Percentiles rank a stretch among this genome's conserved stretches.
Conservation (phyloP, 139 green algal species). For the Raphidocelis subcapitata region DNA sequence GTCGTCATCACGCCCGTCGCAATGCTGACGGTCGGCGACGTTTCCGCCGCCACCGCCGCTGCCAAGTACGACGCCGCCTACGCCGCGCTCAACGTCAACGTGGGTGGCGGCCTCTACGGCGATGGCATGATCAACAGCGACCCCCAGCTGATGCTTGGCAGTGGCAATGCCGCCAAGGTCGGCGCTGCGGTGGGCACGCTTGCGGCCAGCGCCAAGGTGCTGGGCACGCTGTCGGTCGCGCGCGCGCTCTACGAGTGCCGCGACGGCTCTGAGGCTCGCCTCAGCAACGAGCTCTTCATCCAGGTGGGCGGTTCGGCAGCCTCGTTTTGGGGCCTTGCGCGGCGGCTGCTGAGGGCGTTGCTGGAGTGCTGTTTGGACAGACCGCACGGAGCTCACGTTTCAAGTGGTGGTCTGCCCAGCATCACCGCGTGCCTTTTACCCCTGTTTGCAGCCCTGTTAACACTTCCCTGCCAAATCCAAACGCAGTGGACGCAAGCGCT, state of each 20-base stretch:
- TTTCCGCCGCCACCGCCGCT: background rate
- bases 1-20: conserved; percentile 8
- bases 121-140: conserved; percentile 25
- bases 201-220: background rate
- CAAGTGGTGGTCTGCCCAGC: too few species aligned
- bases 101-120: background rate
- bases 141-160: conserved; percentile 3
- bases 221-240: conserved; percentile 6
- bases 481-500: background rate
- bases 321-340: too few species aligned
- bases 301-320: background rate
- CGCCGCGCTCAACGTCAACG: background rate
- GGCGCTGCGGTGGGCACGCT: background rate
- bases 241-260: conserved; percentile 19
- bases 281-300: conserved; percentile 12
- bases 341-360: too few species aligned
- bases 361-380: too few species aligned
- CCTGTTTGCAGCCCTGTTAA: too few species aligned
- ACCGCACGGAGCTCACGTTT: too few species aligned
- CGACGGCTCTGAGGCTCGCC: background rate
- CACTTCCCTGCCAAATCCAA: too few species aligned
- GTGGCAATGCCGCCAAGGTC: conserved; percentile 4
- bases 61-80: conserved; percentile 12
- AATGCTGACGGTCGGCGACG: conserved; percentile 7
- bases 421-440: too few species aligned